phyloP scores from a whole-genome alignment of 352 stramenopile species.

The Phytophthora aleatoria region DNA sequence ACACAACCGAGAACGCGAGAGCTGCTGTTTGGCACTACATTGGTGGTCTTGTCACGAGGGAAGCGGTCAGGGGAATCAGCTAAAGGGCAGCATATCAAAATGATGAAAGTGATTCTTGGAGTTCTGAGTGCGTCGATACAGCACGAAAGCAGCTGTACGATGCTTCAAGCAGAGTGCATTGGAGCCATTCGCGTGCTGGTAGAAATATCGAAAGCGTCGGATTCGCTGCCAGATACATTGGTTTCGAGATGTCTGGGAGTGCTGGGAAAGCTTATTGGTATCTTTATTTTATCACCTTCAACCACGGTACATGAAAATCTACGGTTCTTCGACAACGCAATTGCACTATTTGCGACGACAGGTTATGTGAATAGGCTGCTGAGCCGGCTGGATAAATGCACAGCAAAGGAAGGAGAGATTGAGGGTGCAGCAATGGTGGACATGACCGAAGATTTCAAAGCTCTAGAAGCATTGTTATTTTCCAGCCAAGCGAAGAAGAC shows the following conservation, averaged over 20 bases:
- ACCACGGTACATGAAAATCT: slow-evolving; percentile 6
- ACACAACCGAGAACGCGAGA: slow-evolving; percentile 17
- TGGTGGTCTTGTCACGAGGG: slow-evolving; percentile 15
- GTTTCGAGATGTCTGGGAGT: slow-evolving; percentile 25
- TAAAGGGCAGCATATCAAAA: slow-evolving; percentile 18
- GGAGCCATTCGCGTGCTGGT: slow-evolving; percentile 26
- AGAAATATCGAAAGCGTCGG: slow-evolving; percentile 17
- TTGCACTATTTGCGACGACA: slow-evolving; percentile 15
- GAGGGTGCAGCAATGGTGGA: slow-evolving; percentile 5
- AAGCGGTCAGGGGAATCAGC: slow-evolving; percentile 6
- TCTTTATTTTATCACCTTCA: slow-evolving; percentile 26
- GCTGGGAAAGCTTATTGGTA: slow-evolving; percentile 22
- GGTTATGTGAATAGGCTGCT: slow-evolving; percentile 18
- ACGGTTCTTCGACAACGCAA: slow-evolving; percentile 12
- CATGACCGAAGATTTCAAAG: slow-evolving; percentile 23
- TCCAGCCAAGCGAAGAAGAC: slow-evolving; percentile 26
- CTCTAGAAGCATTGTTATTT: slow-evolving; percentile 30
- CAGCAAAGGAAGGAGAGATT: slow-evolving; percentile 1
- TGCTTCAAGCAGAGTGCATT: slow-evolving; percentile 18
- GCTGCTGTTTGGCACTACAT: slow-evolving; percentile 20
- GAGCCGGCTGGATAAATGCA: slow-evolving; percentile 9
- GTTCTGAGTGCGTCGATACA: slow-evolving; percentile 19
- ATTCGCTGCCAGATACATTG: slow-evolving; percentile 18
- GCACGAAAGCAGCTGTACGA: slow-evolving; percentile 15
- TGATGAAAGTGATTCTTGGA: slow-evolving; percentile 31